Evolutionary conservation across 129 eudicot species (phyloP), one percentile per base, ranked within the genome.

Genomic region (Lactuca saligna): DNA sequence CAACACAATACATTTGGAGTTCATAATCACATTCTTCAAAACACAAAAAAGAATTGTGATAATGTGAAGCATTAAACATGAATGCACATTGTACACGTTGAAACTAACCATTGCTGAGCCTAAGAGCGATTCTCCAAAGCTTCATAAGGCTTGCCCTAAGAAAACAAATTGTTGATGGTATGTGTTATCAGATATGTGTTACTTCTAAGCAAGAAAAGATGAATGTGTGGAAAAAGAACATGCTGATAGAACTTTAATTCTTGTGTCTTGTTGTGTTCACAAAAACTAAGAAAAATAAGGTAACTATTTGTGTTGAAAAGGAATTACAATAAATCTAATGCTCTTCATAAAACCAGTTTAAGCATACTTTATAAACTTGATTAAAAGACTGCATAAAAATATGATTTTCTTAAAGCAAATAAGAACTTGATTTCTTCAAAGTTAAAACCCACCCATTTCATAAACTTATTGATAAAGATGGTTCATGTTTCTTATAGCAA

Each of bases 91-190:
- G 70, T 15, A 37, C 12, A 76, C 39, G 32, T 51, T 41, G 54
- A 61, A 79, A 84, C 95, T 69, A 78, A 93, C 98, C 98, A 93
- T 64, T 79, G 86, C 25, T 92, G 90, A 16, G 98, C 97, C 70
- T 93, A 95, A 66, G 88, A 75, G 65, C 98, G 97, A 73, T 93
- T 93, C 68, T 89, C 97, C 61, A 89, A 59, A 68, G 98, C 98
- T 83, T 89, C 96, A 66, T 86, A 93, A 20, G 98, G 97, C 81
- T 87, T 93, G 74, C 95, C 98, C 96, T 85, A 54, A 93, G 84
- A 71, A 89, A 93, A 75, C 95, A 93, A 81, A 93, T 89, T 25
- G 98, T 97, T 31, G 98, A 90, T 17, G 79, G 78, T 69, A 93
- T 93, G 97, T 93, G 87, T 69, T 66, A 65, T 44, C 73, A 38